These are phyloP conservation scores for Ceratocystis cubensis DNA, from an alignment of 2,329 filamentous ascomycete species.

Conservation along the genomic window DNA sequence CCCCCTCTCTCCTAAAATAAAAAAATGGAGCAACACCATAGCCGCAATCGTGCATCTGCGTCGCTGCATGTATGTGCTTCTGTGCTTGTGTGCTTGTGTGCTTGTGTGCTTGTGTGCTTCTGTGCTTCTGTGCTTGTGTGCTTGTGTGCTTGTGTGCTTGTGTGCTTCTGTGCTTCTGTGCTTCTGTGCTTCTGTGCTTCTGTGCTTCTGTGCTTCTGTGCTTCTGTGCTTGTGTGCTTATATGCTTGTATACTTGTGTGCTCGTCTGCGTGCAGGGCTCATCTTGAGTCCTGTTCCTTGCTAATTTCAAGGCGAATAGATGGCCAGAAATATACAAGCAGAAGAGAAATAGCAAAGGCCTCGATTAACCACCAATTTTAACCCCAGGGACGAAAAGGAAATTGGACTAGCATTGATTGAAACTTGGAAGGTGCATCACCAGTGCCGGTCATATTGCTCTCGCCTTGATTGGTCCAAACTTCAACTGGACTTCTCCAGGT, in stretches of 20 bases:
- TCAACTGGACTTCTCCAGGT: background rate
- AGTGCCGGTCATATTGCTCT: background rate
- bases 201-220: background rate
- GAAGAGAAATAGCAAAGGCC: background rate
- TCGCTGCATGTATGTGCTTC: background rate
- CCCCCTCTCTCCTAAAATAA: background rate
- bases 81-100: background rate
- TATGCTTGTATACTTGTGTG: background rate
- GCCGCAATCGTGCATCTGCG: background rate
- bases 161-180: background rate
- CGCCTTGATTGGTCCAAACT: background rate
- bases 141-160: background rate
- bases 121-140: background rate
- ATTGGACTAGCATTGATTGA: background rate
- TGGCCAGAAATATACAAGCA: slow-evolving; percentile 3
- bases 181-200: background rate
- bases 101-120: background rate
- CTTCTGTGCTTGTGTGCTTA: background rate
- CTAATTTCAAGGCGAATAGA: background rate
- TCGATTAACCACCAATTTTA: background rate
- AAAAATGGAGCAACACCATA: background rate
- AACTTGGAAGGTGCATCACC: too few relatives aligned
- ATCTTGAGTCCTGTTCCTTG: background rate
- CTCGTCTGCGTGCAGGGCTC: background rate
- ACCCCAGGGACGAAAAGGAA: background rate